Evolutionary conservation across 192 early-diverging fungal species (phyloP), one percentile per base, ranked within the genome.

Genomic region (Diversispora epigaea): DNA sequence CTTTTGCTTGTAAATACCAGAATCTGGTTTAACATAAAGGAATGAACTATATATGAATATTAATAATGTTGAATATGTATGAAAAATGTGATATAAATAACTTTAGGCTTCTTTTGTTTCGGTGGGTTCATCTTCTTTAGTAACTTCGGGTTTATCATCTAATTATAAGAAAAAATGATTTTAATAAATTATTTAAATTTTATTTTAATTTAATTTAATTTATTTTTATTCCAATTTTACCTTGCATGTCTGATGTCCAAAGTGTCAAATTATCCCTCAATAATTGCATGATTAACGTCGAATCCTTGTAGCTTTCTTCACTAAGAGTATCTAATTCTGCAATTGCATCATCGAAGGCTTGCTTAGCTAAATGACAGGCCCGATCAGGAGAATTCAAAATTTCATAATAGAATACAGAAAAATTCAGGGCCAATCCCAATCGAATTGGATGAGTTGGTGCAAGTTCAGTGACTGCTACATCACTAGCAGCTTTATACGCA

Each of bases 281-380:
- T 68, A 99, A 89, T 87, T 99, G 97, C 97, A 99, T 99, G 85
- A 99, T 99, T 77, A 99, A 88, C 65, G 97, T 98, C 62, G 94
- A 95, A 84, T 98, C 96, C 90, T 98, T 99, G 93, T 99, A 99
- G 71, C 93, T 95, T 85, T 98, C 97, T 85, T 99, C 97, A 82
- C 90, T 94, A 68, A 99, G 90, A 75, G 93, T 96, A 89, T 99
- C 97, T 71, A 99, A 88, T 86, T 98, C 97, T 52, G 97, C 95
- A 84, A 99, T 99, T 64, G 97, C 97, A 78, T 97, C 97, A 84
- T 99, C 97, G 78, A 99, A 99, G 32, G 97, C 94, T 85, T 94
- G 93, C 84, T 95, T 92, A 47, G 79, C 79, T 49, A 97, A 88
- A 77, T 96, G 91, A 89, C 97, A 97, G 75, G 95, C 97, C 79